Evolutionary conservation across 2,329 filamentous ascomycete species (phyloP), one percentile per base, ranked within the genome.

Genomic region (Colletotrichum liriopes): DNA sequence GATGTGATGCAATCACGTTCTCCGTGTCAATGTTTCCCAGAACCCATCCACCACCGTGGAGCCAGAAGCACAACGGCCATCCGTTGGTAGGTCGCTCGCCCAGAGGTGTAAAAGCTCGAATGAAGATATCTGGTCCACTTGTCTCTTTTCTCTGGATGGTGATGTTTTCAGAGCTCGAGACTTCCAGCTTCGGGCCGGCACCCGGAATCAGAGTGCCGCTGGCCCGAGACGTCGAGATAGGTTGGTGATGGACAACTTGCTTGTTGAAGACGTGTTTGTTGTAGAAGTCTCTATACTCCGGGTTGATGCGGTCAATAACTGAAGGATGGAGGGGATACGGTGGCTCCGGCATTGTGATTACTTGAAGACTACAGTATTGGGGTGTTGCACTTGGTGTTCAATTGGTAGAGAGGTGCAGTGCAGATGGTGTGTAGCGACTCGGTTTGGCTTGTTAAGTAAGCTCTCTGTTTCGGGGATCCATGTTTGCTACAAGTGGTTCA

Each of bases 41-140:
- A 3, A 90, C 88, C 87, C 88, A 91, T 4, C 88, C 89, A 1
- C 88, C 88, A 5, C 88, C 89, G 74, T 91, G 89, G 75, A 85
- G 88, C 77, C 89, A 91, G 4, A 90, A 74, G 77, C 87, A 84
- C 9, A 86, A 83, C 2, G 88, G 88, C 88, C 88, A 90, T 35
- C 89, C 88, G 0, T 74, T 75, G 0, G 75, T 78, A 0, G 87
- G 87, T 14, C 71, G 80, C 6, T 80, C 73, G 0, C 85, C 86
- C 6, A 78, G 76, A 0, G 89, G 88, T 1, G 84, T 88, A 74
- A 90, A 90, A 43, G 81, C 84, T 20, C 88, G 83, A 18, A 89
- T 76, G 2, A 74, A 74, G n/a, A 90, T 78, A 26, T 85, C 79
- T 0, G 86, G 86, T 0, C 87, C 88, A n/a, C 81, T 76, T 58